Evolutionary conservation across 495 filamentous ascomycete species (phyloP), one percentile per base, ranked within the genome.

Genomic region (Penicillium silybi): DNA sequence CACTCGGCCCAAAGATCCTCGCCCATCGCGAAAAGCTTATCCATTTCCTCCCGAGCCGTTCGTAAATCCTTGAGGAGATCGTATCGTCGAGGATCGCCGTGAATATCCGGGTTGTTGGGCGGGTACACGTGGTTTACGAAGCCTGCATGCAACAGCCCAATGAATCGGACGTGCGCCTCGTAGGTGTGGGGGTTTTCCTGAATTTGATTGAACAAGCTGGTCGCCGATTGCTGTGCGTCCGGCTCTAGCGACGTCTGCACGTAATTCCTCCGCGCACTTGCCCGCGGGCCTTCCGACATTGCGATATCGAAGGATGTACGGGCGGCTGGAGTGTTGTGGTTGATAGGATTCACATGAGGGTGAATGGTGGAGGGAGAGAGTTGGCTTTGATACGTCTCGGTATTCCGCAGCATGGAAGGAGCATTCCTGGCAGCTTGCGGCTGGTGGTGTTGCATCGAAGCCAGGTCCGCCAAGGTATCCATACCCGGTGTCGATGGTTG

Each of bases 391-490:
- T 75, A 75, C 10, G 73, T 66, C 42, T 77, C 72, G 18, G 71
- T 66, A 53, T 60, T 74, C 6, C 78, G 77, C 26, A 81, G 49
- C 42, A 74, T 72, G 19, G 22, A 61, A 27, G 62, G 62, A 32
- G 71, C 64, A 46, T 62, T 80, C 18, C 37, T 6, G 9, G 15
- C 37, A 39, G 37, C 16, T 39, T 18, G 37, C 37, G 37, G 37
- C 29, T 32, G 29, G 11, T 79, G 79, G 50, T 82, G 78, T 66
- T 86, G 83, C 80, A 85, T 85, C 4, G 83, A 78, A 39, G 84
- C 84, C 27, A 85, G 62, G 59, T 86, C 84, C 34, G 83, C 83
- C 44, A 87, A 64, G 17, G 83, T 81, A 52, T 86, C 83, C 81
- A 86, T 86, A 16, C 79, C 78, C 1, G 80, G 73, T 15, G 81